Percentiles rank a stretch among this genome's conserved stretches.
Conservation (phyloP, 164 flowering plant genomes). For the Chloranthus sessilifolius region DNA sequence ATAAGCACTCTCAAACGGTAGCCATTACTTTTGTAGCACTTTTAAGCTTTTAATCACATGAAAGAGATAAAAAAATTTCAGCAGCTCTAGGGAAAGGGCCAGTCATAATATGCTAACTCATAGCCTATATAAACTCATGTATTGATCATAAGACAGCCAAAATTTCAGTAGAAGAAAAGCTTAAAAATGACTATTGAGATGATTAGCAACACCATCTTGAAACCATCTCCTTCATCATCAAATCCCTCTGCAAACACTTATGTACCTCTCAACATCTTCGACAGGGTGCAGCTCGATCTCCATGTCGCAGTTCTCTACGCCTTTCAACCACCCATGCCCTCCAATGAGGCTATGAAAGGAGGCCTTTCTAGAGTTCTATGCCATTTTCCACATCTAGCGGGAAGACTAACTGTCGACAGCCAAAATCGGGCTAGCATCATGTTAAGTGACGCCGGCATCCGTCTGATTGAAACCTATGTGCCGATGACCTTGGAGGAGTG, state of each 20-base stretch:
- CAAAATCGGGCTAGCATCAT: background rate
- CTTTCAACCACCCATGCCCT: no score
- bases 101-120: no score
- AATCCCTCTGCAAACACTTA: no score
- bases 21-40: no score
- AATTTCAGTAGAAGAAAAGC: no score
- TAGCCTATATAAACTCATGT: no score
- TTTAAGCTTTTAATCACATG: no score
- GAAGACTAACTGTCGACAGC: background rate
- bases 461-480: background rate
- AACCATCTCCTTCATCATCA: slow-evolving; percentile 5
- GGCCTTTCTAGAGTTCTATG: background rate
- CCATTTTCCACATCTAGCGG: background rate
- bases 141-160: no score
- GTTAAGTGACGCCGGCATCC: background rate
- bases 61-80: no score
- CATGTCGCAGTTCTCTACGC: background rate
- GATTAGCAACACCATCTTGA: slow-evolving; percentile 6
- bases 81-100: no score
- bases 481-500: background rate
- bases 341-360: no score
- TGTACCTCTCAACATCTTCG: background rate
- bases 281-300: background rate
- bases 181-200: slow-evolving; percentile 10
- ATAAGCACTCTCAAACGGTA: no score